phyloP scores from a whole-genome alignment of 495 filamentous ascomycete genomes.

The Penicillium macrosclerotiorum region DNA sequence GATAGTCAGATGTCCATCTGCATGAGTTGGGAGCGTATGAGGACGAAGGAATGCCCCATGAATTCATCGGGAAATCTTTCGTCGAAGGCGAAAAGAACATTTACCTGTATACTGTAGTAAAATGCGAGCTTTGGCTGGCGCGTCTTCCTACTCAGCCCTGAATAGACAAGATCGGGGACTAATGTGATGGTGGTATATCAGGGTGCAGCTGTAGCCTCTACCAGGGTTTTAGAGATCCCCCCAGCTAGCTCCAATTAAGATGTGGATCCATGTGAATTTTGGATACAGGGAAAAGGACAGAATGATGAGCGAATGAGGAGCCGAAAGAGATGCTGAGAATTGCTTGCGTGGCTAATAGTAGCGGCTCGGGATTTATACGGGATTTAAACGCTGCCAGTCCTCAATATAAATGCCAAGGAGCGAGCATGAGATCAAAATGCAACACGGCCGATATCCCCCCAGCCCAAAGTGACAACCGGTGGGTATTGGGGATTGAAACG shows the following conservation, averaged over 20 bases:
- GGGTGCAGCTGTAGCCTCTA: constrained; percentile 7
- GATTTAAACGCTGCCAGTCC: too few relatives aligned
- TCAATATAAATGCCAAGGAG: too few relatives aligned
- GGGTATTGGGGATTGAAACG: too few relatives aligned
- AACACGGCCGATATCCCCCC: too few relatives aligned
- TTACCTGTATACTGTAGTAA: too few relatives aligned
- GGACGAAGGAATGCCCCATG: neutral
- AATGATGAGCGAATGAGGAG: constrained; percentile 12
- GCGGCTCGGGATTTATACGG: neutral
- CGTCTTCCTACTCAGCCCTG: constrained; percentile 4
- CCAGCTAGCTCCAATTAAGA: constrained; percentile 9
- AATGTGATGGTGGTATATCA: constrained; percentile 3
- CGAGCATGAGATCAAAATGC: too few relatives aligned
- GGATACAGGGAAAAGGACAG: neutral
- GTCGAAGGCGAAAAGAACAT: too few relatives aligned
- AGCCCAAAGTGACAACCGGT: too few relatives aligned
- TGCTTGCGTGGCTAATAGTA: constrained; percentile 13
- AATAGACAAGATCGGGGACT: constrained; percentile 3
- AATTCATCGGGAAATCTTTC: too few relatives aligned
- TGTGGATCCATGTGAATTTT: neutral
- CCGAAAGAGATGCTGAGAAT: constrained; percentile 4
- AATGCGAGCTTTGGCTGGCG: too few relatives aligned
- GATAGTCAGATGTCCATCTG: constrained; percentile 15
- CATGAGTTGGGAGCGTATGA: constrained; percentile 4
- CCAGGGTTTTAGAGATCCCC: constrained; percentile 1